Conservation (phyloP, 2,329 filamentous ascomycete species). For the Aspergillus candidus region DNA sequence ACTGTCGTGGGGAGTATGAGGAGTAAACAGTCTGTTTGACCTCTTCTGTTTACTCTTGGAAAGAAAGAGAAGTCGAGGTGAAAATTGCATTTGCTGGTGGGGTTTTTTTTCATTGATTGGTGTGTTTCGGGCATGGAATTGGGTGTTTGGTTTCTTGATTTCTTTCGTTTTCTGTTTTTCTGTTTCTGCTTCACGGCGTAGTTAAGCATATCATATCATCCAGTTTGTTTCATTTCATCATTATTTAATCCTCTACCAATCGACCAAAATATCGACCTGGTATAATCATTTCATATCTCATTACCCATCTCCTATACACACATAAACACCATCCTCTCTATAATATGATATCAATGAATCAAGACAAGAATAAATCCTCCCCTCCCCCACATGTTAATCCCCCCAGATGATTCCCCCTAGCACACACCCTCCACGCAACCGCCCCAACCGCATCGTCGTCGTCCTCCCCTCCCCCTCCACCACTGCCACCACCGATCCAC, state of each 20-base stretch:
- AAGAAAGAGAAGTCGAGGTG: constrained; percentile 12
- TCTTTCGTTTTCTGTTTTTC: not conserved
- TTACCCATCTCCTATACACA: not conserved
- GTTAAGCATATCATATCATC: constrained; percentile 2
- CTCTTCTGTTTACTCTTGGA: not conserved
- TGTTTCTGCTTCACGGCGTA: not conserved
- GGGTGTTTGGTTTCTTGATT: constrained; percentile 2
- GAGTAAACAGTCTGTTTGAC: constrained; percentile 18
- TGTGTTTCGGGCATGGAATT: constrained; percentile 17
- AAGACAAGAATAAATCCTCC: constrained; percentile 29
- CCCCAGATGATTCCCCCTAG: constrained; percentile 33
- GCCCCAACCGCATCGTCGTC: constrained; percentile 6
- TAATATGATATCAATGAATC: not conserved
- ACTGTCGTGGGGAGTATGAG: constrained; percentile 17
- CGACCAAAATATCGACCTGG: too few relatives aligned
- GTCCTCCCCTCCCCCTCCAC: constrained; percentile 5
- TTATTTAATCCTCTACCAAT: not conserved
- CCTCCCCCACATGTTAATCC: constrained; percentile 32
- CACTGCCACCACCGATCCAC: constrained; percentile 35
- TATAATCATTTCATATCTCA: not conserved
- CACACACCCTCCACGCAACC: constrained; percentile 35
- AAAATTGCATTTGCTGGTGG: not conserved
- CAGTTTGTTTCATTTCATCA: not conserved
- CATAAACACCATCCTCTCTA: too few relatives aligned
- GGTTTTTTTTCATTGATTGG: too few relatives aligned